Conservation (phyloP, 176 grass and related monocot species). For the Alopecurus myosuroides region DNA sequence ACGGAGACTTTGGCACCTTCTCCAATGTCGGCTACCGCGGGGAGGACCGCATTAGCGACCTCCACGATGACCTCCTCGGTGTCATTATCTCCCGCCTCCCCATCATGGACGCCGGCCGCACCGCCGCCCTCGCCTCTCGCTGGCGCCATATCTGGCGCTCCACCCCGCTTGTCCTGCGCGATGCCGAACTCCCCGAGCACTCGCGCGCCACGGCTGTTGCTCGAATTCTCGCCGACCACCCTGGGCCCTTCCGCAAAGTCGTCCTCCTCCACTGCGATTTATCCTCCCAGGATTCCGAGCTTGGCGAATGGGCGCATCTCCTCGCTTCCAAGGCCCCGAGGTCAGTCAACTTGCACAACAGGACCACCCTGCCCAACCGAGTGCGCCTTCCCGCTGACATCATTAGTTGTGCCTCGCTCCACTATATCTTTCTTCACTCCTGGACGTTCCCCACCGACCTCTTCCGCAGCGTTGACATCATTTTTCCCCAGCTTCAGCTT, state of each 20-base stretch:
- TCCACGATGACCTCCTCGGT: neutral
- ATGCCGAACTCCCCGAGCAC: neutral
- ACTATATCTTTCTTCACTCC: neutral
- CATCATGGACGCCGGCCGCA: neutral
- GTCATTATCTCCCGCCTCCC: too few species aligned
- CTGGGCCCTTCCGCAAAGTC: neutral
- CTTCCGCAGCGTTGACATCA: neutral
- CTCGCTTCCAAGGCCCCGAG: neutral
- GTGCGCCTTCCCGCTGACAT: neutral
- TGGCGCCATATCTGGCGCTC: neutral
- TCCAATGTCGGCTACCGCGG: too few species aligned
- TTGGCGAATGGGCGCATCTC: neutral
- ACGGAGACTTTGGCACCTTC: too few species aligned
- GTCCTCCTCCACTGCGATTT: neutral
- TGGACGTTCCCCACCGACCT: neutral
- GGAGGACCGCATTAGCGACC: neutral
- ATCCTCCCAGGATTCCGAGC: neutral
- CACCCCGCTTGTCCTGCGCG: neutral
- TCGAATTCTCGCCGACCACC: neutral
- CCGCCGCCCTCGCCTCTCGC: neutral
- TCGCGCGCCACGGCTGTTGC: neutral
- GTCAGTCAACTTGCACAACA: neutral
- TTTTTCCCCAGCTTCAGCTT: conserved; percentile 12
- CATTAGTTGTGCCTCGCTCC: neutral
- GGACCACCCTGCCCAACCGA: too few species aligned